Conservation (phyloP, 352 stramenopile species). For the Pythium monospermum region DNA sequence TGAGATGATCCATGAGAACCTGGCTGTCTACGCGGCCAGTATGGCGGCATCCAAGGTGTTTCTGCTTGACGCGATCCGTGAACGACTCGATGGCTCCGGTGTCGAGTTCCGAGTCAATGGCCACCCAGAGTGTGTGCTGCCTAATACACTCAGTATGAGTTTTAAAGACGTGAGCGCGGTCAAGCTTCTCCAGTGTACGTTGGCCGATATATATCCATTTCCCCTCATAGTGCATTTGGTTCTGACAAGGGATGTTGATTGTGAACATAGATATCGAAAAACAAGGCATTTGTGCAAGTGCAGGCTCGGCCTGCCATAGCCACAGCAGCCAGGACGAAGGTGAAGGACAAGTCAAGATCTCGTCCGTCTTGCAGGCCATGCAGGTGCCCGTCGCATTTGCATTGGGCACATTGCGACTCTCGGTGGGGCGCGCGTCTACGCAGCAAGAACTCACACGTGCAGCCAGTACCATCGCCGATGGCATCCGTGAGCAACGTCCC, state of each 20-base stretch:
- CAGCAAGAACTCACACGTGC: conserved; percentile 83
- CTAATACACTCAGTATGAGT: conserved; percentile 96
- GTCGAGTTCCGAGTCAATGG: conserved; percentile 82
- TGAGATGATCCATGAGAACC: conserved; percentile 50
- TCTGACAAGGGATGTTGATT: background rate
- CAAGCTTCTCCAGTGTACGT: conserved; percentile 75
- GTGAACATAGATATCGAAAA: conserved; percentile 61
- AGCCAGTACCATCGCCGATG: conserved; percentile 71
- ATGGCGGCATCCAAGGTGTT: conserved; percentile 62
- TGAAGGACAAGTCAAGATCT: conserved; percentile 64
- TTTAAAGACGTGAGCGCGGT: conserved; percentile 84
- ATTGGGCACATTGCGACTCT: conserved; percentile 92
- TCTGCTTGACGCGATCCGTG: conserved; percentile 48
- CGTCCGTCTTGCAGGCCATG: conserved; percentile 92
- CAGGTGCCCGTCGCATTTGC: conserved; percentile 84
- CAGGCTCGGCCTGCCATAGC: conserved; percentile 93
- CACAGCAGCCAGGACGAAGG: conserved; percentile 47
- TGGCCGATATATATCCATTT: background rate
- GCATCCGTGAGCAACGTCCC: conserved; percentile 40
- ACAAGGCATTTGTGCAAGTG: conserved; percentile 84
- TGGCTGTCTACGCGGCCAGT: conserved; percentile 65
- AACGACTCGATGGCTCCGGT: conserved; percentile 33
- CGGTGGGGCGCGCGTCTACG: conserved; percentile 89
- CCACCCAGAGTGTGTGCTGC: conserved; percentile 76
- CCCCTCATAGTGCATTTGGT: background rate